These are phyloP conservation scores for Rhodotorula sp. DNA, from an alignment of 1,284 basidiomycete species.

Conservation along the genomic window DNA sequence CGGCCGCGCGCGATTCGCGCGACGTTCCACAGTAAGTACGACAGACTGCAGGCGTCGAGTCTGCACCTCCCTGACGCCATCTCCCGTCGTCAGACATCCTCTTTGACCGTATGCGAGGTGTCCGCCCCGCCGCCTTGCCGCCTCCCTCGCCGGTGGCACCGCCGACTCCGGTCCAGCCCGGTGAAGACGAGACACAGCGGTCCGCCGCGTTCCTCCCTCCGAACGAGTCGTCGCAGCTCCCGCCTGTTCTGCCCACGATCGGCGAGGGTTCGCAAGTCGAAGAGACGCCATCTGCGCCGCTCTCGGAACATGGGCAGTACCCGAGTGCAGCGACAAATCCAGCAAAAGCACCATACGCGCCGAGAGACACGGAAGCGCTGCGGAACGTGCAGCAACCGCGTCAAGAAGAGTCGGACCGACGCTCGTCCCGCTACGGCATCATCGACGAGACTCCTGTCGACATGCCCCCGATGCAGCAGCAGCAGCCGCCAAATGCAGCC, in stretches of 20 bases:
- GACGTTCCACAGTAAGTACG: slow-evolving; percentile 36
- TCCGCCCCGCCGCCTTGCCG: slow-evolving; percentile 19
- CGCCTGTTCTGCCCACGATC: slow-evolving; percentile 31
- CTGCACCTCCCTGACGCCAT: neutral
- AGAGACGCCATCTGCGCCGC: neutral
- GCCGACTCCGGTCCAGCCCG: slow-evolving; percentile 41
- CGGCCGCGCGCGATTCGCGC: slow-evolving; percentile 39
- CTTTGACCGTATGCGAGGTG: slow-evolving; percentile 62
- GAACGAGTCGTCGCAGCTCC: slow-evolving; percentile 19
- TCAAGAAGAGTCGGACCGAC: slow-evolving; percentile 3
- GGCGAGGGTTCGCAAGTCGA: slow-evolving; percentile 25
- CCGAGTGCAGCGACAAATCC: neutral
- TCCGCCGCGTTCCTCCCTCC: neutral
- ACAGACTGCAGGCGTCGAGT: neutral
- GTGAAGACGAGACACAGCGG: neutral
- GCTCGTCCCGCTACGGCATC: slow-evolving; percentile 6
- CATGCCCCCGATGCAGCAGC: neutral
- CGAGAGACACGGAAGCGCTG: neutral
- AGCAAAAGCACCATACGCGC: neutral
- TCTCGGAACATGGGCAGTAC: neutral
- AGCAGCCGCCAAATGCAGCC: neutral
- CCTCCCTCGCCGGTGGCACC: slow-evolving; percentile 45
- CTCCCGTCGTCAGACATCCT: slow-evolving; percentile 59
- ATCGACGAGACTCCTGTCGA: neutral
- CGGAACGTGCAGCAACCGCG: neutral